These are phyloP conservation scores for Erythrophleum ivorense DNA, from an alignment of 331 rosid species.

Conservation along the genomic window DNA sequence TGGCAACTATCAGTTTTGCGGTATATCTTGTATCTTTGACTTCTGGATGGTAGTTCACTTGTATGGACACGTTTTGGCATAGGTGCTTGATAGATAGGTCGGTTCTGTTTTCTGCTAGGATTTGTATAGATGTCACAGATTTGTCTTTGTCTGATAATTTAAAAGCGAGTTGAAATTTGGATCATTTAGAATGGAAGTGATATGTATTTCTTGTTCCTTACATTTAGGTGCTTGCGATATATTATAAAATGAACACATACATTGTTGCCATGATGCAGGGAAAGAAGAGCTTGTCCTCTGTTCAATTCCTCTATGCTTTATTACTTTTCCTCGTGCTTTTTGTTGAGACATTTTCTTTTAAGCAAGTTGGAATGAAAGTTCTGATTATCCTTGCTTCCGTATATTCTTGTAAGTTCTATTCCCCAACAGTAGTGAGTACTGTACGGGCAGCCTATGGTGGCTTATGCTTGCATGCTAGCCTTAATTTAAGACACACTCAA, in stretches of 20 bases:
- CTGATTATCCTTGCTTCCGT: neutral
- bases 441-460: slow-evolving; percentile 2
- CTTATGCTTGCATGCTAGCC: neutral
- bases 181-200: neutral
- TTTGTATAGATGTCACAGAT: slow-evolving; percentile 22
- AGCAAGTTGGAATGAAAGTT: slow-evolving; percentile 1
- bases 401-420: neutral
- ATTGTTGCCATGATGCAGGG: slow-evolving; percentile 5
- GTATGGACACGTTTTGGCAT: neutral
- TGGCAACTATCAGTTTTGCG: slow-evolving; percentile 26
- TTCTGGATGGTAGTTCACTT: neutral
- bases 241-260: slow-evolving; percentile 1
- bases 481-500: neutral
- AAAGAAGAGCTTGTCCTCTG: neutral
- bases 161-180: slow-evolving; percentile 4
- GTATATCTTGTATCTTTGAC: slow-evolving; percentile 24
- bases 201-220: neutral
- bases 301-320: neutral
- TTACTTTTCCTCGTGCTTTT: neutral
- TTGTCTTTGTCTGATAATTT: neutral
- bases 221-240: neutral
- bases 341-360: neutral
- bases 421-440: neutral
- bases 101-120: slow-evolving; percentile 5
- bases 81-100: slow-evolving; percentile 11